A percentile compares a stretch with the other conserved stretches of the same genome.
Conservation (phyloP, 2,329 filamentous ascomycete genomes). For the Aureobasidium subglaciale region DNA sequence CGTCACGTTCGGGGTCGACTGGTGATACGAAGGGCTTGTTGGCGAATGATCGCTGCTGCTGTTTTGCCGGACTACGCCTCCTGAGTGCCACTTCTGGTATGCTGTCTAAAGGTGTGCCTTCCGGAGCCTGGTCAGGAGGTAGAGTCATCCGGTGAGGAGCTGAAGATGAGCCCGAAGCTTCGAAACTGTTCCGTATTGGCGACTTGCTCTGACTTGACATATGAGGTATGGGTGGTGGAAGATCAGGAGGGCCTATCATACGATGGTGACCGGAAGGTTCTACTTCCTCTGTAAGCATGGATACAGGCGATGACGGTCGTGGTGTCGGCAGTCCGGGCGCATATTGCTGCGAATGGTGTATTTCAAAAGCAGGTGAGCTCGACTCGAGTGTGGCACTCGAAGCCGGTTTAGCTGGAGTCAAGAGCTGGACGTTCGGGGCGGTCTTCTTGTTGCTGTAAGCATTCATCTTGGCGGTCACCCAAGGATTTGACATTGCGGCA, state of each 20-base stretch:
- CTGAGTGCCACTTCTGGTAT: constrained; percentile 4
- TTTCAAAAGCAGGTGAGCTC: constrained; percentile 3
- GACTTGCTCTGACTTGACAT: not conserved
- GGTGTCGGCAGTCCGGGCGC: constrained; percentile 23
- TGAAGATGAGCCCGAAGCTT: not conserved
- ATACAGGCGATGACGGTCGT: constrained; percentile 25
- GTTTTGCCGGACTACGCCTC: constrained; percentile 20
- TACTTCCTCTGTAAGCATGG: not conserved
- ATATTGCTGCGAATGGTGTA: not conserved
- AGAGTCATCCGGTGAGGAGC: not conserved
- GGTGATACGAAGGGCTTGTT: constrained; percentile 29
- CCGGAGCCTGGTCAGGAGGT: not conserved
- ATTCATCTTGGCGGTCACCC: constrained; percentile 44
- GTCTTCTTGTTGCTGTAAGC: constrained; percentile 22
- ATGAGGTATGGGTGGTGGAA: not conserved
- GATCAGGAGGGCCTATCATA: not conserved
- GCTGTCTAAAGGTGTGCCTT: constrained; percentile 9
- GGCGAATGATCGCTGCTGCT: constrained; percentile 15
- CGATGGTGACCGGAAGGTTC: not conserved
- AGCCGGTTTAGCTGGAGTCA: constrained; percentile 9
- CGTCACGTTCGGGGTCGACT: constrained; percentile 18
- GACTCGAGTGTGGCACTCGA: not conserved
- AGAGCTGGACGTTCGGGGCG: constrained; percentile 8
- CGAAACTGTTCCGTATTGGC: not conserved
- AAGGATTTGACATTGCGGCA: constrained; percentile 39